Base-by-base conservation (phyloP, 2,329 filamentous ascomycete species). In the Pyrenochaeta sp. region DNA sequence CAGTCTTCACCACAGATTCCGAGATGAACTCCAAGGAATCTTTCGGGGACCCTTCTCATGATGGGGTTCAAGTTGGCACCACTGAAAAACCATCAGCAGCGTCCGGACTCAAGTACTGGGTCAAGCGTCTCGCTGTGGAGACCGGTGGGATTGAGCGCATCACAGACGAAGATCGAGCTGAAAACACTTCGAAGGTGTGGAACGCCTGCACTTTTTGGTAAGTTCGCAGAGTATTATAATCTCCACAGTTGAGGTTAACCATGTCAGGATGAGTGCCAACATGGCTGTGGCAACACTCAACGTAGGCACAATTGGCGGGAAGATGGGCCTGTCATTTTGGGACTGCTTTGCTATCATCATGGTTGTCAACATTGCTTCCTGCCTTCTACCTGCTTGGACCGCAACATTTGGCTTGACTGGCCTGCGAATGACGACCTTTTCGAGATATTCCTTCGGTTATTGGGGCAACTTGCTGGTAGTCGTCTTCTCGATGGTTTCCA, bases 381-480 rank as follows among this genome's bases (percentile, higher is more conserved):
- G 73, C 61, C 51, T 78, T 9, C 48, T 69, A 10, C 65, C 63
- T 32, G 65, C 66, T 64, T 59, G 73, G 73, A 56, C 72, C 54
- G 53, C 67, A 40, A 62, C 63, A 30, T 76, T 77, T 47, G 74
- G 75, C 5, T 58, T 78, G 19, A 76, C 75, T 0, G 77, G 75
- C 2, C 56, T 78, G 24, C 67, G 74, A 7, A 78, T 77, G 72
- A 77, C 74, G 15, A 77, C 71, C 0, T 77, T 77, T 32, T 66
- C 64, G 13, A 66, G 76, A 34, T 78, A 77, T 56, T 78, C 75
- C 2, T 78, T 78, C 56, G 75, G 75, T 39, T 77, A 77, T 36
- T 78, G 75, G 75, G 75, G 75, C 3, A 78, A 77, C 32, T 62
- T 77, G 19, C 67, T 77, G 3, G 73, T 77, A 2, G 73, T 78